phyloP scores from a whole-genome alignment of 306 rosid genomes.

The Betula pendula region DNA sequence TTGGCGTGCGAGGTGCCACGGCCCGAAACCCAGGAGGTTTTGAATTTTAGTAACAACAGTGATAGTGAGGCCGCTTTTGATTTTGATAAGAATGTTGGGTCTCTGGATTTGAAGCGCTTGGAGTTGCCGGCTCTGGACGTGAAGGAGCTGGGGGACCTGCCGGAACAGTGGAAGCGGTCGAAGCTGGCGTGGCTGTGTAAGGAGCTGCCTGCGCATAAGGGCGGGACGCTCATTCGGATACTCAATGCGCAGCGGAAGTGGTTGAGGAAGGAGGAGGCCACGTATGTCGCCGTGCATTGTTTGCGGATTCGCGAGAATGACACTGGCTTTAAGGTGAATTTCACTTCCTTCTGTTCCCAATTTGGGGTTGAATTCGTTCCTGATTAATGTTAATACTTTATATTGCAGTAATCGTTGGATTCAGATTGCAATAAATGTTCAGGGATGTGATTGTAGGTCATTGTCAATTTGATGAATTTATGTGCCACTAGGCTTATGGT shows the following conservation, averaged over 20 bases:
- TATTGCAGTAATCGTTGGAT: neutral
- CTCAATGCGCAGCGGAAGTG: constrained; percentile 86
- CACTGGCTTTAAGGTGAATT: constrained; percentile 58
- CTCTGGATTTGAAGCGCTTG: constrained; percentile 42
- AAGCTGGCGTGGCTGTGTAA: constrained; percentile 67
- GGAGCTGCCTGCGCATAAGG: constrained; percentile 53
- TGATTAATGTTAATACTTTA: neutral
- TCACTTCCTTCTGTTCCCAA: neutral
- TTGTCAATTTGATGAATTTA: neutral
- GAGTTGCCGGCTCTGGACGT: constrained; percentile 44
- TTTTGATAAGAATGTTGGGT: constrained; percentile 28
- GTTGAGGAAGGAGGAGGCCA: constrained; percentile 66
- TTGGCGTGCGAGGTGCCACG: constrained; percentile 20
- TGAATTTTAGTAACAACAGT: constrained; percentile 1
- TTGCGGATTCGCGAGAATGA: constrained; percentile 87
- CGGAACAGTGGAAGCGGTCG: constrained; percentile 66
- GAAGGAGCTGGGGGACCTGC: constrained; percentile 52
- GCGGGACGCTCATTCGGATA: constrained; percentile 47
- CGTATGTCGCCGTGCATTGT: constrained; percentile 77
- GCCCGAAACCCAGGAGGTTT: constrained; percentile 23
- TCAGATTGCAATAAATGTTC: neutral
- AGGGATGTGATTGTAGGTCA: neutral
- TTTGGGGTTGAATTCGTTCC: neutral
- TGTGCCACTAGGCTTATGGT: neutral
- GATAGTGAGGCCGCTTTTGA: constrained; percentile 35